Conservation (phyloP, 352 stramenopile genomes). For the Pythium coloratum region DNA sequence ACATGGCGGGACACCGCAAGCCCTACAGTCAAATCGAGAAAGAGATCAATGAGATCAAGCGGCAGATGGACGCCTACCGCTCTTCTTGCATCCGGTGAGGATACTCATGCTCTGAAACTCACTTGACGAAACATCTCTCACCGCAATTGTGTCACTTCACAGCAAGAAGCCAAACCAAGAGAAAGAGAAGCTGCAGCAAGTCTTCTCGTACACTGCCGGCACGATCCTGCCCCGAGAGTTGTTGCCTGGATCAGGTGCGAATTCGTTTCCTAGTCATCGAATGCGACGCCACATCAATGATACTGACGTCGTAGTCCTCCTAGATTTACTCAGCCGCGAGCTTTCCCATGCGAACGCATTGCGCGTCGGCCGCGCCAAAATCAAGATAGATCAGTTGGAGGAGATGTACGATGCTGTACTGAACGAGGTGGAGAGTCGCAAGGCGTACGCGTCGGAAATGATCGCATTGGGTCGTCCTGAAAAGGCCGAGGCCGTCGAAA, state of each 20-base stretch:
- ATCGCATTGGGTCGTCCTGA: constrained; percentile 46
- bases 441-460: constrained; percentile 70
- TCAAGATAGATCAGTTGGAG: constrained; percentile 53
- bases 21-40: constrained; percentile 76
- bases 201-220: constrained; percentile 67
- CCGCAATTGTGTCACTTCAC: not conserved
- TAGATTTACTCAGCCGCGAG: constrained; percentile 66
- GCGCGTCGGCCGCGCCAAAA: constrained; percentile 42
- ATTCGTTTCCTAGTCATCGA: not conserved
- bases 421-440: constrained; percentile 61
- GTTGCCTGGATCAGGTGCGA: constrained; percentile 61
- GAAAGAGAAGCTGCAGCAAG: constrained; percentile 83
- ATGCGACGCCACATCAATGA: not conserved
- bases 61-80: constrained; percentile 66
- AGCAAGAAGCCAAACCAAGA: constrained; percentile 63
- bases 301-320: not conserved
- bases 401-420: constrained; percentile 64
- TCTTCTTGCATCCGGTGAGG: constrained; percentile 51
- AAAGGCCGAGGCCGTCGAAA: constrained; percentile 44
- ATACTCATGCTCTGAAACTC: not conserved
- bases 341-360: constrained; percentile 52
- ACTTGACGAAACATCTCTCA: not conserved
- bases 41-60: constrained; percentile 70
- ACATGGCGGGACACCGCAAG: constrained; percentile 45
- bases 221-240: constrained; percentile 71